Evolutionary conservation across 352 stramenopile species (phyloP).

Genomic region (Thalassiosira livingstoniorum): DNA sequence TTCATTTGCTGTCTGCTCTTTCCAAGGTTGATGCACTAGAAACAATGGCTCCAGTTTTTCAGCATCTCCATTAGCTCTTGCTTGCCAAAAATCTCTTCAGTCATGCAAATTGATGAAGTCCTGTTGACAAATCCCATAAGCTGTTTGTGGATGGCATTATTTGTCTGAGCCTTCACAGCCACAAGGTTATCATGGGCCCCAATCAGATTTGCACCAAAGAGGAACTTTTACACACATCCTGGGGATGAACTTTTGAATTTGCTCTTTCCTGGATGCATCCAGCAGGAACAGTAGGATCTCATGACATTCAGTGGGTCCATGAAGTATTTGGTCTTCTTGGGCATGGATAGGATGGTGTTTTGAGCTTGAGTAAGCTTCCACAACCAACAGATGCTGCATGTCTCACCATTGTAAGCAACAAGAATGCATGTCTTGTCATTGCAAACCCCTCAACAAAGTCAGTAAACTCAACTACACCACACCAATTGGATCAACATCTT

Average conservation of each 20-base stretch:
- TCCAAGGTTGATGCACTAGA: neutral
- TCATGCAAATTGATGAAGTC: neutral
- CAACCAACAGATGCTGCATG: conserved; percentile 4
- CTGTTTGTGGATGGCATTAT: conserved; percentile 1
- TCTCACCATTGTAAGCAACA: conserved; percentile 5
- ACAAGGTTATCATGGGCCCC: conserved; percentile 5
- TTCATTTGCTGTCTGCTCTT: neutral
- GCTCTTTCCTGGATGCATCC: neutral
- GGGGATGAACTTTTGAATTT: conserved; percentile 30
- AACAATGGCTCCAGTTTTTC: neutral
- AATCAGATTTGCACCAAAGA: neutral
- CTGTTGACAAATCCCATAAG: neutral
- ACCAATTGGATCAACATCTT: neutral
- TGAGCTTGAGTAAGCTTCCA: conserved; percentile 12
- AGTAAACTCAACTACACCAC: neutral
- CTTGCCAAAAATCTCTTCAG: neutral
- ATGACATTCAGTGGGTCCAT: conserved; percentile 24
- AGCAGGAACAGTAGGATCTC: neutral
- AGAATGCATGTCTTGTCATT: conserved; percentile 16
- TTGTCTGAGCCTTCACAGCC: conserved; percentile 23
- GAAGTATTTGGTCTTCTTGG: conserved; percentile 9
- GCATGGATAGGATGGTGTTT: neutral
- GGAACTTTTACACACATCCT: conserved; percentile 28
- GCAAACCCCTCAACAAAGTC: neutral
- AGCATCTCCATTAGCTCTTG: neutral